Base-by-base conservation (phyloP, 164 flowering plant species). In the Dillenia suffruticosa region DNA sequence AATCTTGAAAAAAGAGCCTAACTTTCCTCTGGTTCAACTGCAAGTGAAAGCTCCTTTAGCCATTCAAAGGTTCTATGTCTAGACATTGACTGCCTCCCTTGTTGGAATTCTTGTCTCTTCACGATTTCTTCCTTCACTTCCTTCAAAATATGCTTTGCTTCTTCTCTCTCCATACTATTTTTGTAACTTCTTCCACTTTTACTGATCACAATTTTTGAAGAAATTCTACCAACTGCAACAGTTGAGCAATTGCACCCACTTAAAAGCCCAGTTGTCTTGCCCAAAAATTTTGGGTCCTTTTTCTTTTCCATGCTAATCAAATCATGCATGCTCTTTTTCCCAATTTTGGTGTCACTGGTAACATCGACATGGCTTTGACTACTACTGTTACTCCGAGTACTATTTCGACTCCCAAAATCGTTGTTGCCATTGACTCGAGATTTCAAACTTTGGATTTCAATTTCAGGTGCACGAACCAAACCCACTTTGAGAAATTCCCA, bases 41-140 rank as follows among this genome's bases (percentile, higher is more conserved):
- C 72, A 65, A 77, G 75, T 56, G 89, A 77, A 61, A 87, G 91
- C 74, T 87, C 82, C 76, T 75, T 87, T 64, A 90, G 58, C 96
- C 96, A 90, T 63, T 90, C 93, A 77, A 73, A 82, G 53, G 94
- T 87, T 43, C 96, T 66, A 56, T 77, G 81, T 60, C 77, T 80
- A 59, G 84, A 75, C 81, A 75, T 13, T 1, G 64, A 73, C 50
- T 78, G 74, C 79, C 77, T 78, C 63, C 72, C 74, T n/a, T 59
- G 44, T 24, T 55, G 46, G 55, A 50, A 44, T 53, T 52, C 56
- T 63, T 63, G 58, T 61, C 72, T 54, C 49, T 68, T 50, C 49
- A 57, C 17, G 55, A 40, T 54, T 59, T 32, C 54, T 46, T 62
- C 47, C 26, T 51, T 54, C 5, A 10, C 59, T 47, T 60, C 62